Evolutionary conservation across 768 basidiomycete species (phyloP), one percentile per base, ranked within the genome.

Genomic region (Lentinula boryana): DNA sequence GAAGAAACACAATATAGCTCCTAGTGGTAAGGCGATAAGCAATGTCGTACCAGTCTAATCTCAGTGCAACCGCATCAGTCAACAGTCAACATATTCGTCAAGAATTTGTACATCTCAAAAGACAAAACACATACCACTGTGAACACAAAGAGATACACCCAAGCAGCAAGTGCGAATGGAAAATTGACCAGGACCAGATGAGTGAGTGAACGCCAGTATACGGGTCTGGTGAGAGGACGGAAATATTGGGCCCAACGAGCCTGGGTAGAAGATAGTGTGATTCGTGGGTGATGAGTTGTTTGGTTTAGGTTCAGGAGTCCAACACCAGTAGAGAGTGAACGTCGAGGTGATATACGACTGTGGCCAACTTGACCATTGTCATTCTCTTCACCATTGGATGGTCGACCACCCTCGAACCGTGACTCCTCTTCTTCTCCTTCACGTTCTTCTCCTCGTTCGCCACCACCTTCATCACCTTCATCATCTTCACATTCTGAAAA

Each of bases 121-220:
- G 43, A 78, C 13, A 8, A 38, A 8, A 13, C 36, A 38, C 86
- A 65, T 66, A 91, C 91, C 71, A 93, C 73, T 0, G 91, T 93
- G 66, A 92, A 88, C 10, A 90, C 84, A 65, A 93, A 91, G 15
- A 89, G 75, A 68, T 84, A 92, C 9, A 91, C 68, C 86, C 87
- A 92, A n/a, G 88, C 87, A 16, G 76, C 68, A 61, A 93, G 72
- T 15, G 88, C 88, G 66, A 82, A 92, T 0, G 90, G 90, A 67
- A 93, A 90, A 71, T 93, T 93, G 66, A 93, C 51, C 27, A 88
- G 75, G 44, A 85, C 68, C 21, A 93, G 77, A 69, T 93, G 91
- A 58, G 90, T 80, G 31, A 89, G 70, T 0, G 89, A 75, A 27
- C 77, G 71, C 65, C 86, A 89, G 67, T 92, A 92, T n/a, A 78